Evolutionary conservation across 495 filamentous ascomycete genomes (phyloP).

Genomic region (Penicillium daleae): DNA sequence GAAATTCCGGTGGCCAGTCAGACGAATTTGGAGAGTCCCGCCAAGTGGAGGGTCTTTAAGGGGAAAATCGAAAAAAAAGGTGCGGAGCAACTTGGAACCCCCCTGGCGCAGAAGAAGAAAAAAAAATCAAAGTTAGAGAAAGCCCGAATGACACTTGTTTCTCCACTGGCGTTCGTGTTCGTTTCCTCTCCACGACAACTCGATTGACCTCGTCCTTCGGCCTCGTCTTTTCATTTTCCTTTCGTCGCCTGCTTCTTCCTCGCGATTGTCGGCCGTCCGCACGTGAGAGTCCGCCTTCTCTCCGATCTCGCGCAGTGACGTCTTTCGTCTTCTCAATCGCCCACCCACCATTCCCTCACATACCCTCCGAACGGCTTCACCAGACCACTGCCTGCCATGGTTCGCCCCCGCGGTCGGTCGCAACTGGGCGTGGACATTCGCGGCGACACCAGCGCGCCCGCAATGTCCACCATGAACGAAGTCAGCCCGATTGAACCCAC

Average conservation of each 20-base stretch:
- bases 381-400: slow-evolving; percentile 34
- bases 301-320: slow-evolving; percentile 11
- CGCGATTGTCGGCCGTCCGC: neutral
- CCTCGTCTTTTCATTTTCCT: neutral
- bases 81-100: neutral
- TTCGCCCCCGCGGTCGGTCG: slow-evolving; percentile 51
- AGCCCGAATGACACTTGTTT: too few relatives aligned
- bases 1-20: neutral
- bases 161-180: too few relatives aligned
- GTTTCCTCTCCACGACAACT: neutral
- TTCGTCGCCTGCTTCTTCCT: neutral
- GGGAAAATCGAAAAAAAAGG: neutral
- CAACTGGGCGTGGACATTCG: slow-evolving; percentile 56
- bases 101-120: neutral
- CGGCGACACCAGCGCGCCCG: slow-evolving; percentile 56
- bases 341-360: neutral
- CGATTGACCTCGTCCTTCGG: neutral
- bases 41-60: neutral
- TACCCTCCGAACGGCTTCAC: slow-evolving; percentile 1
- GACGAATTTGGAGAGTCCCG: neutral
- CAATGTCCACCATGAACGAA: slow-evolving; percentile 57
- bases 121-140: neutral
- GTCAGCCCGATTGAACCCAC: slow-evolving; percentile 49
- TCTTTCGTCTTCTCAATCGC: neutral
- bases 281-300: slow-evolving; percentile 13